Conservation (phyloP, 257 asterid species). For the Anisodus tanguticus region DNA sequence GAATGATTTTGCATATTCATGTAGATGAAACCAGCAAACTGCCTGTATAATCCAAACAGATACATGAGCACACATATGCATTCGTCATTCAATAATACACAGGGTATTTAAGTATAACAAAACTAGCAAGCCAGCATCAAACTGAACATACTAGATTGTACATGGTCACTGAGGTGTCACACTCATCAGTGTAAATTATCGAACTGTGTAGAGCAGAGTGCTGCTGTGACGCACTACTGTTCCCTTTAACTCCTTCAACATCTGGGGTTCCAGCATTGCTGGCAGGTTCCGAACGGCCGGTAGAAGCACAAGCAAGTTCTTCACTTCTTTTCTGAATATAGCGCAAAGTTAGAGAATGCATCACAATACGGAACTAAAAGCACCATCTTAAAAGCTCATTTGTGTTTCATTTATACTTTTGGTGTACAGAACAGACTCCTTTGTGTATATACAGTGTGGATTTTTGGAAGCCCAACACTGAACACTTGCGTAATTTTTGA, state of each 20-base stretch:
- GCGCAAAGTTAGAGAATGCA: slow-evolving; percentile 12
- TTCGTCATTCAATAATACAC: background rate
- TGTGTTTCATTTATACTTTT: too few species aligned
- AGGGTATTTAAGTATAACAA: slow-evolving; percentile 14
- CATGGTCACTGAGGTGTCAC: slow-evolving; percentile 60
- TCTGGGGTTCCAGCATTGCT: slow-evolving; percentile 52
- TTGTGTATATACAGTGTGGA: too few species aligned
- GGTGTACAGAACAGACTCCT: too few species aligned
- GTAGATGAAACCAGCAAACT: slow-evolving; percentile 82
- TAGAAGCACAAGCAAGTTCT: slow-evolving; percentile 56
- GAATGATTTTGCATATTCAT: slow-evolving; percentile 72
- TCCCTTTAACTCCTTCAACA: slow-evolving; percentile 48
- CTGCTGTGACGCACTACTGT: slow-evolving; percentile 39
- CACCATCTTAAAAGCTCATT: too few species aligned
- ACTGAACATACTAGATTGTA: slow-evolving; percentile 64
- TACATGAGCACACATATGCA: slow-evolving; percentile 23
- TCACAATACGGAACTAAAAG: background rate
- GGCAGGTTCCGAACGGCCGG: slow-evolving; percentile 52
- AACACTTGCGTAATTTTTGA: too few species aligned
- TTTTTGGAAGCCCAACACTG: too few species aligned
- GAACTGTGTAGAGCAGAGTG: slow-evolving; percentile 45
- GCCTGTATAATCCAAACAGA: slow-evolving; percentile 56
- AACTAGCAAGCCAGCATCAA: background rate
- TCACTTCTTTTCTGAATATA: slow-evolving; percentile 60
- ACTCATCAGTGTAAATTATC: slow-evolving; percentile 49